A percentile compares a stretch with the other conserved stretches of the same genome.
Conservation (phyloP, 805 yeast genomes). For the Kodamaea sagamina region DNA sequence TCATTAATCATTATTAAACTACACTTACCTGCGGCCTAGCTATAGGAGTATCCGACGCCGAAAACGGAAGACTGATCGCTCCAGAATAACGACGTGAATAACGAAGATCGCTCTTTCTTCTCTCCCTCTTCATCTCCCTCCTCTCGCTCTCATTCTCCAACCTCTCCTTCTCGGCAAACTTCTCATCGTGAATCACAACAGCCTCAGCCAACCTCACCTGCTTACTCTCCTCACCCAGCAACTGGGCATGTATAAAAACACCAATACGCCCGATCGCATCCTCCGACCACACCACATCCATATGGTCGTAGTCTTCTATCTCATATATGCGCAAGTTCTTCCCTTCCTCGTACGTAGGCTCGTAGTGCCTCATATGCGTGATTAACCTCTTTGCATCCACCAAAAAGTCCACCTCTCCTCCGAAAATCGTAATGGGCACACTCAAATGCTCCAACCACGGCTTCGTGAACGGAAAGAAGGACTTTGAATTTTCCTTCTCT, state of each 20-base stretch:
- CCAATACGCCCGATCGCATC: slow-evolving; percentile 72
- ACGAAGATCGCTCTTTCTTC: not conserved
- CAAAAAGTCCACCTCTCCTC: slow-evolving; percentile 72
- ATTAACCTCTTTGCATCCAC: slow-evolving; percentile 74
- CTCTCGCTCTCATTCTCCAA: not conserved
- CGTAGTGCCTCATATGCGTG: slow-evolving; percentile 63
- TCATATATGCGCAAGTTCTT: slow-evolving; percentile 40
- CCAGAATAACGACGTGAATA: not conserved
- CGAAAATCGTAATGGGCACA: slow-evolving; percentile 65
- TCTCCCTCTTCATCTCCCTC: not conserved
- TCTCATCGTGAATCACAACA: too few species aligned
- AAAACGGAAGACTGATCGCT: not conserved
- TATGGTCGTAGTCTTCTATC: slow-evolving; percentile 71
- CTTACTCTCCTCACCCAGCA: not conserved
- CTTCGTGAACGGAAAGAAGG: slow-evolving; percentile 53
- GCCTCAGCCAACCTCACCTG: not conserved
- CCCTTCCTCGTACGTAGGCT: slow-evolving; percentile 44
- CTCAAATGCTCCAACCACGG: slow-evolving; percentile 49
- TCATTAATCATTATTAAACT: not conserved
- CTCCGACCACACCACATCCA: slow-evolving; percentile 92
- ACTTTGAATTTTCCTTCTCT: slow-evolving; percentile 51
- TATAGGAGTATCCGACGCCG: not conserved
- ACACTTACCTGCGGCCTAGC: not conserved
- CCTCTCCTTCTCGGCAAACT: too few species aligned
- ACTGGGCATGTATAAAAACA: slow-evolving; percentile 14